Conservation (phyloP, 805 yeast species). For the Teunomyces atbi region DNA sequence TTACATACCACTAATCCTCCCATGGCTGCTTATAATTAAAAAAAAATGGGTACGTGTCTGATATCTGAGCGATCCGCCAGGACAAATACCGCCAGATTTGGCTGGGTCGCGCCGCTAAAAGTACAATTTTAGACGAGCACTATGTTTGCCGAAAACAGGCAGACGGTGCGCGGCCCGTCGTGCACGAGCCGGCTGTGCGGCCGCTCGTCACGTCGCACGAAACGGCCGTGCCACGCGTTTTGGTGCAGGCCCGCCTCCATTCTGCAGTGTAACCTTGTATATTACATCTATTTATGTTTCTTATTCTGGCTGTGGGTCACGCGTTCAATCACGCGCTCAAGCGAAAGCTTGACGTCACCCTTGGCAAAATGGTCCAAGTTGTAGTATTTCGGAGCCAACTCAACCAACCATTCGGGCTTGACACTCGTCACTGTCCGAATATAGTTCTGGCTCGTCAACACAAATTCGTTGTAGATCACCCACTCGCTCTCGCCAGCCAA, state of each 20-base stretch:
- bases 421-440: slow-evolving; percentile 90
- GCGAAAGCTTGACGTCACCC: slow-evolving; percentile 70
- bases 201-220: too few species aligned
- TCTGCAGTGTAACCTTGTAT: too few species aligned
- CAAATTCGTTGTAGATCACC: slow-evolving; percentile 94
- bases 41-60: slow-evolving; percentile 1
- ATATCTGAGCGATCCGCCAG: background rate
- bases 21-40: slow-evolving; percentile 11
- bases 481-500: slow-evolving; percentile 87
- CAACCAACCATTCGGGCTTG: slow-evolving; percentile 89
- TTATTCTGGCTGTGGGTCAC: slow-evolving; percentile 7
- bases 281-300: background rate
- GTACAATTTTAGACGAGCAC: background rate
- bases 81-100: too few species aligned
- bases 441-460: slow-evolving; percentile 87
- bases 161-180: too few species aligned
- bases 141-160: background rate
- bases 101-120: background rate
- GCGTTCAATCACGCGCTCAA: slow-evolving; percentile 50
- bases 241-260: too few species aligned
- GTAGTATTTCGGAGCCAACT: slow-evolving; percentile 72
- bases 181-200: too few species aligned
- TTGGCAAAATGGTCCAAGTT: slow-evolving; percentile 59
- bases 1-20: slow-evolving; percentile 21
- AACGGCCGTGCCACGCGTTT: too few species aligned